phyloP scores from a whole-genome alignment of 257 asterid species.

The Gentiana straminea region DNA sequence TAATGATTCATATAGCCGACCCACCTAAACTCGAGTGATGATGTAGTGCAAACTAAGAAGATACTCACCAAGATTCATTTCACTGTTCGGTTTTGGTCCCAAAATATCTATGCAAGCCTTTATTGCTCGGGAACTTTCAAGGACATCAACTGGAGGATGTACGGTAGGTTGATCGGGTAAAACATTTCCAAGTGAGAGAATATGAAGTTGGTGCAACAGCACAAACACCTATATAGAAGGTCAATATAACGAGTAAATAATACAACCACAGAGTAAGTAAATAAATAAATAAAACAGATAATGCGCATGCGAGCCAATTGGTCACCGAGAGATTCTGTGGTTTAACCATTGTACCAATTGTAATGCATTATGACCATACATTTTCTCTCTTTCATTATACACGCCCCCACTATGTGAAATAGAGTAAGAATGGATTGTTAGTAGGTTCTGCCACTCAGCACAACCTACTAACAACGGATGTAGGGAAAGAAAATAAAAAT shows the following conservation, averaged over 20 bases:
- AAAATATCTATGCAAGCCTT: slow-evolving; percentile 51
- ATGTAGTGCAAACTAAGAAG: background rate
- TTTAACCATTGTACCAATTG: background rate
- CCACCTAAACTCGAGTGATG: no score
- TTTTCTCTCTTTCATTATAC: no score
- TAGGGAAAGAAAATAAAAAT: background rate
- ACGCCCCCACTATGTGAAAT: no score
- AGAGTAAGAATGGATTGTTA: no score
- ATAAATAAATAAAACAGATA: no score
- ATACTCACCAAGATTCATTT: slow-evolving; percentile 64
- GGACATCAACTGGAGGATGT: slow-evolving; percentile 36
- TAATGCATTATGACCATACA: no score
- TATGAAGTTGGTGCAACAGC: slow-evolving; percentile 74
- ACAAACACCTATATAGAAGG: slow-evolving; percentile 55
- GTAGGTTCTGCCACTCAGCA: no score
- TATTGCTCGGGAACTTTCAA: slow-evolving; percentile 58
- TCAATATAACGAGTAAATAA: background rate
- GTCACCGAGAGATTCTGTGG: background rate
- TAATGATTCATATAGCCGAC: no score
- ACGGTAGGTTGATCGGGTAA: slow-evolving; percentile 85
- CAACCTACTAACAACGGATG: background rate
- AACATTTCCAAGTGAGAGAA: slow-evolving; percentile 60
- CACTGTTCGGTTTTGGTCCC: slow-evolving; percentile 59
- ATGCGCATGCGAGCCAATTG: no score
- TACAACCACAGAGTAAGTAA: no score